Conservation (phyloP, 2,329 filamentous ascomycete species). For the Trichoderma oligosporum region DNA sequence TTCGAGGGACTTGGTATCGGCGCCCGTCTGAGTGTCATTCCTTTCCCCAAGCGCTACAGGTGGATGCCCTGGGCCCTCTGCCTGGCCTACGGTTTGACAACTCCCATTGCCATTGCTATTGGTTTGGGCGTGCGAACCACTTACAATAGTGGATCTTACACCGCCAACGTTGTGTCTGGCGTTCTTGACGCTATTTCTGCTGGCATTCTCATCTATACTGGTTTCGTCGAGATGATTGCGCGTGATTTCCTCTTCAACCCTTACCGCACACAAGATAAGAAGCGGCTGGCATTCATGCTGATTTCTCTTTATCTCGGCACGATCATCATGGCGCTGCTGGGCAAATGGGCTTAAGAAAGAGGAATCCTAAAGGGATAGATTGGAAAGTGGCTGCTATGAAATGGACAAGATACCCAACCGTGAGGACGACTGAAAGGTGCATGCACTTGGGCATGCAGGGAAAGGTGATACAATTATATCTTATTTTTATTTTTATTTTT, state of each 20-base stretch:
- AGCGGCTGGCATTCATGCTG: constrained; percentile 52
- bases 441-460: neutral
- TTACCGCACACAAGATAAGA: constrained; percentile 59
- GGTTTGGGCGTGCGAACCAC: constrained; percentile 43
- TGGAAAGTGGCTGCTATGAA: neutral
- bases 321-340: constrained; percentile 70
- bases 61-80: constrained; percentile 50
- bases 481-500: neutral
- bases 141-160: constrained; percentile 28
- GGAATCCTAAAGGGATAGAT: neutral
- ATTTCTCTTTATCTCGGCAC: constrained; percentile 63
- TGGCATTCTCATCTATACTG: constrained; percentile 84
- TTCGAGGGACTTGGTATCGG: constrained; percentile 63
- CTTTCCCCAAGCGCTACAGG: constrained; percentile 39
- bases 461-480: neutral
- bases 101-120: constrained; percentile 48
- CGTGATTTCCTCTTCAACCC: constrained; percentile 90
- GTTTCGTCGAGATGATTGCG: constrained; percentile 81
- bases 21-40: constrained; percentile 55
- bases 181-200: constrained; percentile 79
- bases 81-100: constrained; percentile 47
- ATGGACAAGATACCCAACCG: constrained; percentile 5
- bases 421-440: neutral
- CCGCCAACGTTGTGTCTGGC: constrained; percentile 65
- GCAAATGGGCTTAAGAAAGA: constrained; percentile 65